phyloP scores from a whole-genome alignment of 202 grass and related monocot species.

The Sporobolus alterniflorus region DNA sequence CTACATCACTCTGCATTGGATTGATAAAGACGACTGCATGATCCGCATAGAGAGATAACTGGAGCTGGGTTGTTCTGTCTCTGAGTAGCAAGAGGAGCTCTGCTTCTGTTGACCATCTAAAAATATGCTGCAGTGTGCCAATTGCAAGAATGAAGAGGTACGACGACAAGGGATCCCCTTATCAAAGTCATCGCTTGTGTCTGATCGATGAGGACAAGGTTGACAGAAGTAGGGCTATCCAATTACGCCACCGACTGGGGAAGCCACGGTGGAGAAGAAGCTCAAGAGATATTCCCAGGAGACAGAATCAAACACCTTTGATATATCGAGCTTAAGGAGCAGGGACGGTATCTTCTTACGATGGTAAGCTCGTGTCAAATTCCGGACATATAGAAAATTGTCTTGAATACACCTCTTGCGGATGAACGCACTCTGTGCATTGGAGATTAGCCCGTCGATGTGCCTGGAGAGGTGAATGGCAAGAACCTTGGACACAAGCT shows the following conservation, averaged over 20 bases:
- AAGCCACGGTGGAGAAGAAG: neutral
- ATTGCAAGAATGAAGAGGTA: neutral
- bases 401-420: neutral
- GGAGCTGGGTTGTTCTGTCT: neutral
- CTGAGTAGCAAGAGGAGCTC: too few relatives aligned
- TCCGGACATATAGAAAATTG: neutral
- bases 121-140: neutral
- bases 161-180: neutral
- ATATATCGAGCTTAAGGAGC: neutral
- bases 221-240: neutral
- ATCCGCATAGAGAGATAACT: neutral
- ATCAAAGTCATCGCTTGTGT: too few relatives aligned
- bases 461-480: neutral
- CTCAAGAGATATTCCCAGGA: neutral
- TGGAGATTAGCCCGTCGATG: neutral
- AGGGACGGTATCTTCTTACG: neutral
- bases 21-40: neutral
- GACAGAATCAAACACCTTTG: neutral
- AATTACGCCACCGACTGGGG: neutral
- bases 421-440: neutral
- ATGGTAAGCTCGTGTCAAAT: neutral
- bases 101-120: too few relatives aligned
- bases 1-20: too few relatives aligned
- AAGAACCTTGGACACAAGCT: neutral
- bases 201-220: neutral